Base-by-base conservation (phyloP, 2,329 filamentous ascomycete genomes). In the Blastomyces silverae region DNA sequence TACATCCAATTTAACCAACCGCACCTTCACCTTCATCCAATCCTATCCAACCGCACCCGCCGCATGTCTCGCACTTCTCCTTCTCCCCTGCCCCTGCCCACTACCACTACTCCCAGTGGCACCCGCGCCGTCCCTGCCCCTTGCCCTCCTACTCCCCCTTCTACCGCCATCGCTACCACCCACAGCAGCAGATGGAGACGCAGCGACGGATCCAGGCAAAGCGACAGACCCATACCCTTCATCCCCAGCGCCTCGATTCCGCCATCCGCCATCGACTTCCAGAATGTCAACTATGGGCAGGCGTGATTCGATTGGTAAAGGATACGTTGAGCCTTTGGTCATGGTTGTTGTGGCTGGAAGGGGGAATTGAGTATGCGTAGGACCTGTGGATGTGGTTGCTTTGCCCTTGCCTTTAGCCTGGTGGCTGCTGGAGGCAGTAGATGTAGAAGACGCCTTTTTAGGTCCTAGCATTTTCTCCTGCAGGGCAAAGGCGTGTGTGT, bases 211-310 rank as follows among this genome's bases (percentile, higher is more conserved):
- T 3, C 20, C 53, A 22, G 28, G 42, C 10, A 56, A 37, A n/a
- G 28, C 1, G 15, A 37, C 53, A 37, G 53, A 13, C 17, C 53
- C 37, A 17, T 57, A 37, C n/a, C 56, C 37, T 1, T 58, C 37
- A 42, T 39, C 37, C n/a, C 56, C 56, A 42, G 20, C 37, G 17
- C 37, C n/a, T 20, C 15, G 39, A 25, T 48, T 53, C 46, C 58
- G 50, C 67, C 67, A 69, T 1, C 66, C 66, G 1, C 62, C 66
- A 52, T 69, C 66, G 34, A 66, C 62, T 52, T 69, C 67, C 53
- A 69, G 62, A 31, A 69, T 61, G 44, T 69, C 66, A 31, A 69
- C 64, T 56, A 69, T 61, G 48, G 62, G 56, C 22, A 28, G 50
- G 17, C 15, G 48, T 13, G 39, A 5, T 37, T 56, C 17, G 6